Base-by-base conservation (phyloP, 441 rosid species). In the Hypseocharis bilobata region DNA sequence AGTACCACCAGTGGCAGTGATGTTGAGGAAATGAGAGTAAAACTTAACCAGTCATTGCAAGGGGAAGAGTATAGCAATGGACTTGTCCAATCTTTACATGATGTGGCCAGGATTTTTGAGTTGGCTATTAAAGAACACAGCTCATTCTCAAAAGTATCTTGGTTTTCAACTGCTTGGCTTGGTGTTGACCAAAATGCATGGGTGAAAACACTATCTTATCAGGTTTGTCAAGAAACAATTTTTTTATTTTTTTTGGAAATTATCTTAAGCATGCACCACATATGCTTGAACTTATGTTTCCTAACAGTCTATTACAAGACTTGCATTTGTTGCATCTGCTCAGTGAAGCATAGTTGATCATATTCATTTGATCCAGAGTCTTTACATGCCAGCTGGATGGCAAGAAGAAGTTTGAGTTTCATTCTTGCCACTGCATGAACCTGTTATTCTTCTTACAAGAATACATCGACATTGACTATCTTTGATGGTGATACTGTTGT, bases 151-250 rank as follows among this genome's bases (percentile, higher is more conserved):
- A 91, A 81, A 38, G 65, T 89, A 27, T 73, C 91, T 6, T 91
- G 97, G 99, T 85, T 94, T 73, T 83, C 99, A 56, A 83, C 86
- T 16, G 85, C 92, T 29, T 91, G 96, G 97, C 83, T 91, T 63
- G 96, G 97, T 62, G 78, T 80, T 29, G 96, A 94, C 71, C 80
- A 78, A 76, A 89, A 85, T 60, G 84, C 96, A 6, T 94, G 97
- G 97, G 78, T 91, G 76, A 94, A 89, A 76, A 84, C 89, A 8
- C 84, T 94, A 60, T 85, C 97, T 70, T 94, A 94, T 78, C 97
- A 94, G 96, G 99, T 94, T 44, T 65, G 70, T 77, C 34, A 16
- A 71, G 63, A 67, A 27, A 38, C 14, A 3, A 22, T n/a, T n/a
- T n/a, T n/a, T n/a, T n/a, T n/a, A n/a, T n/a, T n/a, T n/a, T 28